phyloP scores from a whole-genome alignment of 2,329 filamentous ascomycete species.

The Chrysosporium queenslandicum region DNA sequence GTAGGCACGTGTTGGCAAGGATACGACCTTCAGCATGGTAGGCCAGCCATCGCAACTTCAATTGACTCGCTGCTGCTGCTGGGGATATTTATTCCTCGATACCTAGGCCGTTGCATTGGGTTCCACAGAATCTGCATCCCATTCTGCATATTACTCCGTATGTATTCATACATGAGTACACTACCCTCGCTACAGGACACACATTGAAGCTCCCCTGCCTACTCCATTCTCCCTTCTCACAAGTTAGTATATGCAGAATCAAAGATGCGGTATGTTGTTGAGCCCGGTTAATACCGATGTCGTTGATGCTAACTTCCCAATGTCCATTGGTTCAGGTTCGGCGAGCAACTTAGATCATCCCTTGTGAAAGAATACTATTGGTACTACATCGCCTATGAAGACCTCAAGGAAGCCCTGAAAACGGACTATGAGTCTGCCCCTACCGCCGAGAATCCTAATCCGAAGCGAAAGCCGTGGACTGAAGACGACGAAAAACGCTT shows the following conservation, averaged over 20 bases:
- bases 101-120: too few relatives aligned
- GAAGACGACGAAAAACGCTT: conserved; percentile 88
- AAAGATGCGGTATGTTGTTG: conserved; percentile 7
- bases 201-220: too few relatives aligned
- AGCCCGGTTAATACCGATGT: background rate
- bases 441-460: conserved; percentile 38
- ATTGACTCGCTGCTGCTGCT: background rate
- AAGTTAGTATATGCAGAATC: too few relatives aligned
- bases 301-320: background rate
- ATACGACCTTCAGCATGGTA: background rate
- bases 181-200: too few relatives aligned
- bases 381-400: conserved; percentile 98
- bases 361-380: conserved; percentile 95
- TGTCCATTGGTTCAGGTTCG: conserved; percentile 53
- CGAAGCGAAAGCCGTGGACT: conserved; percentile 61
- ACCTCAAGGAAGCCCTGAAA: conserved; percentile 78
- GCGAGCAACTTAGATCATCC: conserved; percentile 90
- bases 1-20: conserved; percentile 6
- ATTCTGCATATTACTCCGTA: too few relatives aligned
- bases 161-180: too few relatives aligned
- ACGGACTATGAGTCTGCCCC: conserved; percentile 51
- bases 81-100: background rate
- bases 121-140: background rate
- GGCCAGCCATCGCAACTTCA: background rate
- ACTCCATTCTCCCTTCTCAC: too few relatives aligned